Percentiles rank a stretch among this genome's conserved stretches.
phyloP scores from a whole-genome alignment of 495 filamentous ascomycete genomes.

The Rhizodiscina lignyota region DNA sequence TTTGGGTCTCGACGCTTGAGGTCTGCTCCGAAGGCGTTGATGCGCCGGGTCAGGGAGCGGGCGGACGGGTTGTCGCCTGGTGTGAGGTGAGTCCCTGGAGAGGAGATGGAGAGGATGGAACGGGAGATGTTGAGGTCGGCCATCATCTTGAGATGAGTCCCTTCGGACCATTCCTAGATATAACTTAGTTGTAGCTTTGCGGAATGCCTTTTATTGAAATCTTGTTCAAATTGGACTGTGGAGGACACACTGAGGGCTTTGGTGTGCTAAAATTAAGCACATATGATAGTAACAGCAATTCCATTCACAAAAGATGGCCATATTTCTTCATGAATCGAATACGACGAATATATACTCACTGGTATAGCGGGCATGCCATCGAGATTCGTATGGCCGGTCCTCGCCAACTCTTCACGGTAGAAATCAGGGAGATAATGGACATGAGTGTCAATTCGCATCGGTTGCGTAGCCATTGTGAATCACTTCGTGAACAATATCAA shows the following conservation, averaged over 20 bases:
- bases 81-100: conserved; percentile 30
- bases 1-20: conserved; percentile 21
- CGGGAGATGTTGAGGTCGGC: conserved; percentile 24
- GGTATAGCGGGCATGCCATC: conserved; percentile 34
- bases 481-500: too few species aligned
- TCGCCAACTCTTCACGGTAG: conserved; percentile 20
- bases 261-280: not conserved
- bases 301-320: too few species aligned
- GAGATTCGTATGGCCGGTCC: conserved; percentile 20
- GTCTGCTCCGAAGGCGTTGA: conserved; percentile 25
- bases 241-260: not conserved
- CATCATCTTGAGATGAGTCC: conserved; percentile 32
- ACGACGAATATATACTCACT: too few species aligned
- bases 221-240: not conserved
- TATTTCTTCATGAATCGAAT: too few species aligned
- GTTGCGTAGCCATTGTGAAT: too few species aligned
- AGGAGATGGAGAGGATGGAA: conserved; percentile 34
- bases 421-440: conserved; percentile 21
- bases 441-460: conserved; percentile 24
- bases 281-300: too few species aligned
- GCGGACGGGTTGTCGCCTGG: conserved; percentile 19
- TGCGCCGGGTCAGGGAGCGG: conserved; percentile 15
- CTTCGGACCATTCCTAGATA: conserved; percentile 21
- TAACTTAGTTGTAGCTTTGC: not conserved
- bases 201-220: not conserved